These are phyloP conservation scores for Flaveria brownii DNA, from an alignment of 129 eudicot genomes.

Conservation along the genomic window DNA sequence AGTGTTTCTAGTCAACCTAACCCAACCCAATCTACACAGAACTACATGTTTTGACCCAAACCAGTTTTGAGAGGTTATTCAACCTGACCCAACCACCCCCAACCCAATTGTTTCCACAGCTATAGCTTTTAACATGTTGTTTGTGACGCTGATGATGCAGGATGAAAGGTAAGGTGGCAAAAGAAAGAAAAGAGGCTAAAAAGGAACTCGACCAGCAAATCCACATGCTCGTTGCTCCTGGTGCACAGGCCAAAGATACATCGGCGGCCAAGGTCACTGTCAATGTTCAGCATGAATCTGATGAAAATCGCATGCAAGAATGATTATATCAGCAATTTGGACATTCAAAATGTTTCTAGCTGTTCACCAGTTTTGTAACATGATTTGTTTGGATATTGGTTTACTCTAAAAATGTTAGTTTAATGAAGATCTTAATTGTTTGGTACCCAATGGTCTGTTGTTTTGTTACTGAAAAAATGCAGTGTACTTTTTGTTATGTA, in stretches of 20 bases:
- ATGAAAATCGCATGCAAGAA: constrained; percentile 68
- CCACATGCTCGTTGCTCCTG: constrained; percentile 60
- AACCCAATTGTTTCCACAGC: neutral
- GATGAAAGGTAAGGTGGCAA: constrained; percentile 48
- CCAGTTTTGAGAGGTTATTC: neutral
- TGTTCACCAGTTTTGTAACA: neutral
- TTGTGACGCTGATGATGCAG: constrained; percentile 25
- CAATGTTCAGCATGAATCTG: constrained; percentile 47
- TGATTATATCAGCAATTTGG: constrained; percentile 21
- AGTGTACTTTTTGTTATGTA: neutral
- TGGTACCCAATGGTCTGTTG: neutral
- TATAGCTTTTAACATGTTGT: neutral
- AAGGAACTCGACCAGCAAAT: constrained; percentile 65
- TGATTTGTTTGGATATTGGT: neutral
- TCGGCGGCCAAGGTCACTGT: constrained; percentile 57
- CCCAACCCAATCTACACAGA: neutral
- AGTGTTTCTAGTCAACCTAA: neutral
- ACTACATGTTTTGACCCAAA: neutral
- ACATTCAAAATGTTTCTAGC: neutral
- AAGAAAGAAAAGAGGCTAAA: constrained; percentile 43
- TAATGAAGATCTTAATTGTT: neutral
- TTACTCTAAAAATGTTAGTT: constrained; percentile 10
- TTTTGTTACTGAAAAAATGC: neutral
- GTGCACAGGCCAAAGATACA: constrained; percentile 41
- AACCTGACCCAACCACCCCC: neutral